These are phyloP conservation scores for Phytophthora crassamura DNA, from an alignment of 352 stramenopile species.

Conservation along the genomic window DNA sequence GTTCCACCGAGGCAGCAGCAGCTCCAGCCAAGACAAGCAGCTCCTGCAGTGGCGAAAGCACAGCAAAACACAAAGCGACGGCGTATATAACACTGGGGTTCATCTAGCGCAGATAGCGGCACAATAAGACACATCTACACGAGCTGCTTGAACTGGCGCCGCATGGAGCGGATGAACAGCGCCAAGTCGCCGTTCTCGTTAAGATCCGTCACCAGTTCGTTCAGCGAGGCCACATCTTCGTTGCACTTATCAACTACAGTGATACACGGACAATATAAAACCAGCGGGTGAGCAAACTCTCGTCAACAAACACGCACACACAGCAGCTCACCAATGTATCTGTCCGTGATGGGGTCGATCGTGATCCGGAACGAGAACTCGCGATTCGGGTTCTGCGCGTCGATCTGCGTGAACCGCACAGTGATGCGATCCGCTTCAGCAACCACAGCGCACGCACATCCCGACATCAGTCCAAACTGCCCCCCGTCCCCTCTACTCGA, in stretches of 20 bases:
- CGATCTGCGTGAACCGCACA: slow-evolving; percentile 78
- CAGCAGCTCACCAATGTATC: slow-evolving; percentile 57
- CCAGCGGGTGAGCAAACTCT: not conserved
- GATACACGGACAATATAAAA: not conserved
- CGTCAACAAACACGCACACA: not conserved
- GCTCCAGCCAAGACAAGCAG: slow-evolving; percentile 2
- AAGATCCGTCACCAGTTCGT: slow-evolving; percentile 62
- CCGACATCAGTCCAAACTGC: not conserved
- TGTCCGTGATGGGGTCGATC: slow-evolving; percentile 62
- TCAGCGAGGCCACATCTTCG: slow-evolving; percentile 52
- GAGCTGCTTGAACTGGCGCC: slow-evolving; percentile 78
- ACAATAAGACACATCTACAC: slow-evolving; percentile 31
- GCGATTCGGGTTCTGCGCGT: slow-evolving; percentile 54
- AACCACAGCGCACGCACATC: not conserved
- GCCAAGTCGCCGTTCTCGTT: slow-evolving; percentile 76
- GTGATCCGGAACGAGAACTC: slow-evolving; percentile 81
- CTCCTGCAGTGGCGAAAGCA: slow-evolving; percentile 1
- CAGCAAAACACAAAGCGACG: slow-evolving; percentile 43
- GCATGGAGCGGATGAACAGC: slow-evolving; percentile 82
- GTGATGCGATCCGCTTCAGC: slow-evolving; percentile 73
- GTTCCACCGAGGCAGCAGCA: slow-evolving; percentile 5
- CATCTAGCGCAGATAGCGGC: slow-evolving; percentile 10
- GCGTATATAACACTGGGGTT: slow-evolving; percentile 49
- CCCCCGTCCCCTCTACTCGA: not conserved
- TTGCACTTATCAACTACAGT: slow-evolving; percentile 71